Evolutionary conservation across 257 asterid species (phyloP), one percentile per base, ranked within the genome.

Genomic region (Hygrophila difformis): DNA sequence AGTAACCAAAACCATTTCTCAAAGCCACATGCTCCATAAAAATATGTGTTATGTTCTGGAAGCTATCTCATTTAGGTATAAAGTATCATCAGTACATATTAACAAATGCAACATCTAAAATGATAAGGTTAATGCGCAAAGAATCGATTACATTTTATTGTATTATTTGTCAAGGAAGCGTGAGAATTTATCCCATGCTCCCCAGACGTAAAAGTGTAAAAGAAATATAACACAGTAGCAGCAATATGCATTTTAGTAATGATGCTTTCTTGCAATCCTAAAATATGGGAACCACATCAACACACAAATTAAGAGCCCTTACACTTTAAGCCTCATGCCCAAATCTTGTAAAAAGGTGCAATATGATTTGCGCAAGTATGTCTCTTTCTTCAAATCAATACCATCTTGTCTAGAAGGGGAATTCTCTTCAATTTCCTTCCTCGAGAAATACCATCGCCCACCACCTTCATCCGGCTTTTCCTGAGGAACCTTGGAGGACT

Each of bases 321-420:
- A 76, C 84, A 76, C 84, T 76, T 76, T 76, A 46, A 76, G 80
- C 63, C 73, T 64, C 84, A 76, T 76, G 44, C 80, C 84, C 52
- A 76, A 53, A 57, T 76, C 84, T 52, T 72, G 84, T 46, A 76
- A 65, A 58, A 62, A 72, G 29, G 80, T 69, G 67, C 84, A 76
- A 47, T 76, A 76, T 8, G 84, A 68, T 69, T 76, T 76, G 61
- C 80, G 72, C 23, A 76, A 47, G 54, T 76, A 76, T 19, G 76
- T 62, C 58, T 76, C 84, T 66, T 76, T 72, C 77, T 76, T 76
- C 64, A 76, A 65, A 72, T 76, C 84, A 38, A 76, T 65, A 42
- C 84, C 80, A 49, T 68, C 79, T 26, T 35, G 61, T 62, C 84
- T 66, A 3, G 84, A 76, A 18, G 84, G 75, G 28, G 84, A 76